Evolutionary conservation across 306 rosid genomes (phyloP).

Genomic region (Oemleria cerasiformis): DNA sequence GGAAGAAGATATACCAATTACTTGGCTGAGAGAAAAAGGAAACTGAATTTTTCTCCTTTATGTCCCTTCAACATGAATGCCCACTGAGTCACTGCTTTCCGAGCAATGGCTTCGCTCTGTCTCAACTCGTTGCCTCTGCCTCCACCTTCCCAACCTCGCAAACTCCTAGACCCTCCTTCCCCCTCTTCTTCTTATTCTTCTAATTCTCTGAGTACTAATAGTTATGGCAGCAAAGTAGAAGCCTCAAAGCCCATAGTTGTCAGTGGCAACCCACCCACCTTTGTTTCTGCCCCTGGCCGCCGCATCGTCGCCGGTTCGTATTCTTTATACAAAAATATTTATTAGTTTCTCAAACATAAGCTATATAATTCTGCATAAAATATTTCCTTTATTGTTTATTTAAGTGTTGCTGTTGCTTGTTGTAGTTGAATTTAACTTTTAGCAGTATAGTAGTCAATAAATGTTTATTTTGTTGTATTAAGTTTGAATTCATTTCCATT

Average conservation of each 20-base stretch:
- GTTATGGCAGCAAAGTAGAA: constrained; percentile 17
- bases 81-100: constrained; percentile 1
- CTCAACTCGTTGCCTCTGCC: constrained; percentile 53
- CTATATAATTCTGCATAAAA: neutral
- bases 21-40: constrained; percentile 28
- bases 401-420: neutral
- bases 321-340: neutral
- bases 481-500: neutral
- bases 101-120: constrained; percentile 66
- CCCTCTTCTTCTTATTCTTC: constrained; percentile 29
- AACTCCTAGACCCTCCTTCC: constrained; percentile 28
- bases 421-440: neutral
- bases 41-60: neutral
- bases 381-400: neutral
- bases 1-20: constrained; percentile 14
- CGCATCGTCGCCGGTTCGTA: constrained; percentile 81
- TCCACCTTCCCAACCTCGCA: constrained; percentile 56
- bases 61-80: constrained; percentile 3
- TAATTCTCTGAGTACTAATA: constrained; percentile 35
- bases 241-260: constrained; percentile 70
- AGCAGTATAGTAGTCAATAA: neutral
- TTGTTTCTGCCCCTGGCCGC: constrained; percentile 92
- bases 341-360: neutral
- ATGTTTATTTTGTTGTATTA: neutral
- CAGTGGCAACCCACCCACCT: constrained; percentile 83